These are phyloP conservation scores for Onygenales sp. DNA, from an alignment of 2,329 filamentous ascomycete genomes.

Conservation along the genomic window DNA sequence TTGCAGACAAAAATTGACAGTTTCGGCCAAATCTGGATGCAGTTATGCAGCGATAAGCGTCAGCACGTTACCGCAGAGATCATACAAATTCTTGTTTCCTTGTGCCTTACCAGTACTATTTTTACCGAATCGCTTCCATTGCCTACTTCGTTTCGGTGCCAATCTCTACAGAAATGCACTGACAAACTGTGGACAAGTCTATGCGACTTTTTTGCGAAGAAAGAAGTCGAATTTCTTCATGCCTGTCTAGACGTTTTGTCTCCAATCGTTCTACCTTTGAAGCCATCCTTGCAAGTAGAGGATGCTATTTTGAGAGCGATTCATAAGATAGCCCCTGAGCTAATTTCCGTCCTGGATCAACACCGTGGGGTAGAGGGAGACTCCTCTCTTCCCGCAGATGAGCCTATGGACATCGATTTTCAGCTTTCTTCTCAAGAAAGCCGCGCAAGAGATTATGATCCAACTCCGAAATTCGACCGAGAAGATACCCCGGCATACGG, in stretches of 20 bases:
- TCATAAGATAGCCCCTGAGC: constrained; percentile 17
- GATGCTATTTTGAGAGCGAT: constrained; percentile 18
- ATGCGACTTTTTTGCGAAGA: constrained; percentile 22
- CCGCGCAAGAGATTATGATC: constrained; percentile 13
- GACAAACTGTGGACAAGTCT: constrained; percentile 25
- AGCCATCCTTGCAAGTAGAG: constrained; percentile 11
- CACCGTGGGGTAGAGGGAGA: constrained; percentile 16
- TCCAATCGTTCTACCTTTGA: constrained; percentile 21
- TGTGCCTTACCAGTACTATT: constrained; percentile 36
- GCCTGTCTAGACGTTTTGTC: constrained; percentile 25
- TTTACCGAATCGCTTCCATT: constrained; percentile 26
- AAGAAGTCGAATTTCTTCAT: constrained; percentile 20
- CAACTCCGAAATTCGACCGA: constrained; percentile 23
- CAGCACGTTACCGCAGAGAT: constrained; percentile 41
- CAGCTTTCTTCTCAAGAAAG: constrained; percentile 21
- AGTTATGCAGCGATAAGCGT: constrained; percentile 31
- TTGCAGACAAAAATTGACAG: constrained; percentile 37
- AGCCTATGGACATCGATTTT: constrained; percentile 37
- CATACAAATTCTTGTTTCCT: constrained; percentile 40
- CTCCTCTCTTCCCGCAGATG: constrained; percentile 11
- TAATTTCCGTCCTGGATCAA: constrained; percentile 24
- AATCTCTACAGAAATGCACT: constrained; percentile 20
- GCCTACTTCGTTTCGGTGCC: constrained; percentile 20
- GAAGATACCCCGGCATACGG: constrained; percentile 21
- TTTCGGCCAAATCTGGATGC: constrained; percentile 36